Evolutionary conservation across 2,329 filamentous ascomycete genomes (phyloP), one percentile per base, ranked within the genome.

Genomic region (Venturia carpophila): DNA sequence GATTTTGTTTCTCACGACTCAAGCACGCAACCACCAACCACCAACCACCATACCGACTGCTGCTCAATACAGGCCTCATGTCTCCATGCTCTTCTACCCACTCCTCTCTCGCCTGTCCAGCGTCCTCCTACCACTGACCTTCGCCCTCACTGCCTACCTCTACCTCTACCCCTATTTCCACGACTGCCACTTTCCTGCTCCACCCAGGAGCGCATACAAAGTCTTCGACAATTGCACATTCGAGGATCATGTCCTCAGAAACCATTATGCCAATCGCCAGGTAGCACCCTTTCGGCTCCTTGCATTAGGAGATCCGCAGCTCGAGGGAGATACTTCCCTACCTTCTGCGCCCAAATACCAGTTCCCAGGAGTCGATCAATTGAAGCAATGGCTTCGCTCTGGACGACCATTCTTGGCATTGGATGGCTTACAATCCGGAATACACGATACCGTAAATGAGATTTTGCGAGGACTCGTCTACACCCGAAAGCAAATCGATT

Each of bases 301-400:
- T 17, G 87, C 92, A 0, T 84, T 97, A 27, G 93, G 90, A 67
- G 93, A 97, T 75, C 93, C 93, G 5, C 93, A 97, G 75, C 84
- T 97, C 64, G 93, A 97, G 77, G 93, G 93, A 70, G 91, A 96
- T 73, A 91, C 89, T 1, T 92, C 90, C 7, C 87, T 97, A 34
- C 89, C 87, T 0, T 73, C 76, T 24, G 74, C 77, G 0, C 74
- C 79, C 34, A 79, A 79, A 74, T 77, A 73, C 67, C 75, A 75
- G 49, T 75, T 76, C 17, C 78, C 76, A 30, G 77, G 74, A 66
- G 66, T 83, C 42, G 67, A 66, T 19, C 69, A 69, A n/a, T 75
- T 79, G 67, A 78, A 74, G 75, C 62, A 15, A 15, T 21, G 63
- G 49, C 49, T 58, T 45, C 24, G 24, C 11, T n/a, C 42, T 30